Conservation (phyloP, 2,329 filamentous ascomycete genomes). For the Helicocarpus griseus region DNA sequence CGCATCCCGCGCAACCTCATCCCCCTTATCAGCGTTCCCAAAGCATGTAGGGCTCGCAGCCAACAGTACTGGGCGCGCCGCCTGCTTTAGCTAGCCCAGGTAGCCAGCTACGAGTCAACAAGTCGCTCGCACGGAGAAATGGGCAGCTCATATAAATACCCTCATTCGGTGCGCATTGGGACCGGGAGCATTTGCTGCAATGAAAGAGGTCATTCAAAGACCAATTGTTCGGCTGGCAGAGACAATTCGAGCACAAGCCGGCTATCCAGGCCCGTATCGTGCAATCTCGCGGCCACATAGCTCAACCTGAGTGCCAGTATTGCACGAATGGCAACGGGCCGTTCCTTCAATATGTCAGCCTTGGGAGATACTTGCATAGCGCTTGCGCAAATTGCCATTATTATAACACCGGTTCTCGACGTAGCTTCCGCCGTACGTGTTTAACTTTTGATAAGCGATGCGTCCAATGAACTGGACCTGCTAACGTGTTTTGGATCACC, state of each 20-base stretch:
- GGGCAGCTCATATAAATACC: not conserved
- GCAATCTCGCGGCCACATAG: not conserved
- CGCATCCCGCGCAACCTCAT: not conserved
- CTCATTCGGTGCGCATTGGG: not conserved
- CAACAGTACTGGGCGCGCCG: not conserved
- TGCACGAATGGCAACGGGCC: not conserved
- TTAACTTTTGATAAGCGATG: not conserved
- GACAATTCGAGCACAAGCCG: not conserved
- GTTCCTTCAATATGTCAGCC: not conserved
- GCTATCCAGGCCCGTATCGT: not conserved
- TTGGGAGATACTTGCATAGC: not conserved
- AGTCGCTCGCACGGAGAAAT: not conserved
- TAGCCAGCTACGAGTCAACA: not conserved
- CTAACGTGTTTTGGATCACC: not conserved
- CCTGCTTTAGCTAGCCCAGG: not conserved
- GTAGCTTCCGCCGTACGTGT: not conserved
- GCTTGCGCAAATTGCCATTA: not conserved
- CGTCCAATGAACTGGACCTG: not conserved
- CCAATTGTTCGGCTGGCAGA: not conserved
- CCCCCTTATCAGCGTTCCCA: too few relatives aligned
- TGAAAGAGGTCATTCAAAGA: not conserved
- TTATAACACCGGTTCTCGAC: not conserved
- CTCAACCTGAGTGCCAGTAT: not conserved
- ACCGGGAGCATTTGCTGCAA: not conserved
- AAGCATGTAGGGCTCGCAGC: too few relatives aligned